Conservation (phyloP, 257 asterid genomes). For the Solanum etuberosum region DNA sequence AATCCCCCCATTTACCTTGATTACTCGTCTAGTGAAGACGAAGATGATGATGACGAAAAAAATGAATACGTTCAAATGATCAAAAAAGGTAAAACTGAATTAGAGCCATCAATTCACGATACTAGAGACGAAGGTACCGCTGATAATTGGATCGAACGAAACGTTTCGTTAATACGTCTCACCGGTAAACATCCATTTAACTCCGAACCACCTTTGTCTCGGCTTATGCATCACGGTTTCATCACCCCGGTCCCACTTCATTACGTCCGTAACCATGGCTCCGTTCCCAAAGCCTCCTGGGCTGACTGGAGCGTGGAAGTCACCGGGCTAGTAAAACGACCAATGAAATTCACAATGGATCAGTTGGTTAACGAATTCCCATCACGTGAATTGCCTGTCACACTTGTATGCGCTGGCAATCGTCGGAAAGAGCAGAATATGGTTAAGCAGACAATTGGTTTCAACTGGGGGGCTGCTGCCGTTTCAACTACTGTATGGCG, state of each 20-base stretch:
- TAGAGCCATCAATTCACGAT: slow-evolving; percentile 57
- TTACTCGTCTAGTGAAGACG: slow-evolving; percentile 38
- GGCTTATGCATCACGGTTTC: slow-evolving; percentile 91
- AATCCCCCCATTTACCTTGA: not conserved
- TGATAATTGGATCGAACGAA: slow-evolving; percentile 74
- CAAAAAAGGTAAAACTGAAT: slow-evolving; percentile 41
- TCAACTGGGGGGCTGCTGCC: slow-evolving; percentile 93
- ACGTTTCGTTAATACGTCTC: slow-evolving; percentile 68
- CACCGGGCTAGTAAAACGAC: slow-evolving; percentile 56
- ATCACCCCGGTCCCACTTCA: slow-evolving; percentile 93
- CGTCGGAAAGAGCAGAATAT: slow-evolving; percentile 88
- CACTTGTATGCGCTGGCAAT: slow-evolving; percentile 88
- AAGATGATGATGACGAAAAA: slow-evolving; percentile 27
- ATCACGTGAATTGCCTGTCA: slow-evolving; percentile 44
- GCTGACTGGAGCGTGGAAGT: slow-evolving; percentile 75
- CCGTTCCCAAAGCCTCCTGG: slow-evolving; percentile 58
- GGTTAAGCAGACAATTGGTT: slow-evolving; percentile 75
- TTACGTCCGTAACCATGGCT: slow-evolving; percentile 94
- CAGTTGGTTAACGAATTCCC: slow-evolving; percentile 54
- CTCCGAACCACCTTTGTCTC: slow-evolving; percentile 71
- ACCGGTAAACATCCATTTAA: slow-evolving; percentile 97
- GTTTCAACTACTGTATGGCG: slow-evolving; percentile 81
- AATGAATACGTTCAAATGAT: slow-evolving; percentile 13
- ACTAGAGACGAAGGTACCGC: slow-evolving; percentile 59
- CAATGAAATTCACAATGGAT: slow-evolving; percentile 54